Evolutionary conservation across 495 filamentous ascomycete species (phyloP), one percentile per base, ranked within the genome.

Genomic region (Echria macrotheca): DNA sequence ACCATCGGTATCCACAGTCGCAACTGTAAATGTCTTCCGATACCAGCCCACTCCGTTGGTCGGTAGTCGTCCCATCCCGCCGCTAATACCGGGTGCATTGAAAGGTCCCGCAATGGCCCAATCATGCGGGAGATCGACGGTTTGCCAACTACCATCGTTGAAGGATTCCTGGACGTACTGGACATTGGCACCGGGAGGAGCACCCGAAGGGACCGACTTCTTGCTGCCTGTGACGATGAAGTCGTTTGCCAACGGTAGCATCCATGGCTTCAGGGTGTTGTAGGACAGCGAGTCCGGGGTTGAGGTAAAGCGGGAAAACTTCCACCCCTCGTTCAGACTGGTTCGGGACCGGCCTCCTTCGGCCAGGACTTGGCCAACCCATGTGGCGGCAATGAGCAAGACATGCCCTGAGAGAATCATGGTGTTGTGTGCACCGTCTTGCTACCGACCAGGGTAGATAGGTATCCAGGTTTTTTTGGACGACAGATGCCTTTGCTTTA

Each of bases 61-160:
- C n/a, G 70, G 73, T 21, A 87, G 61, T 1, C 84, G 65, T 4
- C 79, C 83, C 68, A 76, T 82, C 9, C 71, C 69, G 8, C 73
- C 80, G 35, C 74, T 74, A 53, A 77, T 74, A 5, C 65, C 65
- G 3, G 77, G 56, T 1, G 64, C 59, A 22, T 58, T 58, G 35
- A 73, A 75, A 1, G 72, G 72, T 0, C 69, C 72, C 19, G 71
- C 69, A 42, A 74, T 66, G 25, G 72, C 74, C 74, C 71, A 77
- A 54, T 77, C 74, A 50, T 77, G 73, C 3, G 59, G 59, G 19
- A 62, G 41, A 17, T 50, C 38, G 19, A 62, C 11, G 4, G 21
- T 11, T 18, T 59, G 46, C 59, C 56, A 62, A 14, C 12, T 9
- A 12, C 28, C 44, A 29, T 62, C 59, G 26, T 57, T 41, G 36